phyloP scores from a whole-genome alignment of 495 filamentous ascomycete genomes.

The Neurospora sp. region DNA sequence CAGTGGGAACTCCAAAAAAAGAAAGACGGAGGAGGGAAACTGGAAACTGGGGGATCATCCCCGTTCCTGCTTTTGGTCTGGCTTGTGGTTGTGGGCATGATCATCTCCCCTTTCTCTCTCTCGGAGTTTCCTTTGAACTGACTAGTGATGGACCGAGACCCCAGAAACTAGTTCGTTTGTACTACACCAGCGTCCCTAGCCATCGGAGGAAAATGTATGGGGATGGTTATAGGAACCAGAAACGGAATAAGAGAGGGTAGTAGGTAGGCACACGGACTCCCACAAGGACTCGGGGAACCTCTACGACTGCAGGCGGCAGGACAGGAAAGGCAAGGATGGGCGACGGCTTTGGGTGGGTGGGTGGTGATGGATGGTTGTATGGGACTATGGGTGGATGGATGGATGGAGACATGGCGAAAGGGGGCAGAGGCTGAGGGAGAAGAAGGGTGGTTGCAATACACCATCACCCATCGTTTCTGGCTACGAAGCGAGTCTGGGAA shows the following conservation, averaged over 20 bases:
- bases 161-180: not conserved
- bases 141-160: not conserved
- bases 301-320: not conserved
- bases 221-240: not conserved
- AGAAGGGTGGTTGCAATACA: not conserved
- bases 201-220: not conserved
- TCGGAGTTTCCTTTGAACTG: not conserved
- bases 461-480: not conserved
- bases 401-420: not conserved
- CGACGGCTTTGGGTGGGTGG: not conserved
- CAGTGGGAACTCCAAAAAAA: not conserved
- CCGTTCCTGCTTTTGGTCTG: not conserved
- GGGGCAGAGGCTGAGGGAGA: not conserved
- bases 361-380: slow-evolving; percentile 6
- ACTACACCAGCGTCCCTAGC: not conserved
- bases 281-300: not conserved
- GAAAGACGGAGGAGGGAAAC: not conserved
- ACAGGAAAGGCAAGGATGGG: not conserved
- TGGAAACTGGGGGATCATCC: not conserved
- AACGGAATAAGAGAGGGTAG: not conserved
- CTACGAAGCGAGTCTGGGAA: not conserved
- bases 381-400: not conserved
- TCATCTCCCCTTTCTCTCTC: not conserved
- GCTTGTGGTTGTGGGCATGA: not conserved
- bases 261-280: not conserved